A percentile compares a stretch with the other conserved stretches of the same genome.
phyloP scores from a whole-genome alignment of 2,329 filamentous ascomycete genomes.

The Xylaria sp. region DNA sequence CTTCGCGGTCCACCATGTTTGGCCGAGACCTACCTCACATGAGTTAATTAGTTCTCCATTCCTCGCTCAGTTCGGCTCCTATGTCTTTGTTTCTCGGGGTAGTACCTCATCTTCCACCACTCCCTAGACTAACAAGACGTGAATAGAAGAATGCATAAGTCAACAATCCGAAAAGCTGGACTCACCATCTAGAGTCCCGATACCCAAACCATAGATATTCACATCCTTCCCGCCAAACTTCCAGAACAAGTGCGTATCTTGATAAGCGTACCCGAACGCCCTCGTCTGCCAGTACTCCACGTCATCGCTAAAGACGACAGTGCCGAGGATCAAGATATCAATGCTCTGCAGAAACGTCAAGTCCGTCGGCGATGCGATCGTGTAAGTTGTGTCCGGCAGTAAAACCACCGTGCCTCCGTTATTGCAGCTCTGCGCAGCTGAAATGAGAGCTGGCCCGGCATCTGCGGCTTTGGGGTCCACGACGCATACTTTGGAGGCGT shows the following conservation, averaged over 20 bases:
- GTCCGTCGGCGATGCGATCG: constrained; percentile 70
- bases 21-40: constrained; percentile 57
- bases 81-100: background rate
- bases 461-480: constrained; percentile 29
- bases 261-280: constrained; percentile 70
- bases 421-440: constrained; percentile 52
- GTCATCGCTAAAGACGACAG: constrained; percentile 66
- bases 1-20: constrained; percentile 73
- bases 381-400: constrained; percentile 64
- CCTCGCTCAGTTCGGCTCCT: background rate
- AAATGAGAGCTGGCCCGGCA: constrained; percentile 32
- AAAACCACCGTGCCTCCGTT: constrained; percentile 70
- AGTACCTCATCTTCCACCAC: background rate
- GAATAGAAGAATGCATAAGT: background rate
- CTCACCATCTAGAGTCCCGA: constrained; percentile 48
- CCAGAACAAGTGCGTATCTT: constrained; percentile 75
- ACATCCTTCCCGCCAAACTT: constrained; percentile 74
- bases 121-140: background rate
- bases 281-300: constrained; percentile 74
- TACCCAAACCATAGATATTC: constrained; percentile 66
- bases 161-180: constrained; percentile 14
- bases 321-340: constrained; percentile 63
- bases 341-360: constrained; percentile 70
- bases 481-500: constrained; percentile 30
- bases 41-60: background rate